Evolutionary conservation across 176 grass and related monocot genomes (phyloP), one percentile per base, ranked within the genome.

Genomic region (Dendrocalamus sinicus): DNA sequence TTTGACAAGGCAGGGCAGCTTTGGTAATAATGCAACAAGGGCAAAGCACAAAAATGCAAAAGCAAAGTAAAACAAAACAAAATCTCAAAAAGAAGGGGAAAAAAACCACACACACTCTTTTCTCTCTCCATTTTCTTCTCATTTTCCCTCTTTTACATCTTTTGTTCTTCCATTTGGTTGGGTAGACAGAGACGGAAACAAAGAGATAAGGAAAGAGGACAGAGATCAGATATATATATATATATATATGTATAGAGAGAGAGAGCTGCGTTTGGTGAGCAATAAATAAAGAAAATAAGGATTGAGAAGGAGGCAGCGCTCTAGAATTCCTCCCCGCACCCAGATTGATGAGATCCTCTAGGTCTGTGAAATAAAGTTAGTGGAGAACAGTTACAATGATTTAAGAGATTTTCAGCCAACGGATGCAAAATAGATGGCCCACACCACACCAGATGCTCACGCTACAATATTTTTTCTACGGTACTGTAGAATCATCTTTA

Each of bases 221-320:
- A 28, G 28, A 28, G 28, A n/a, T 28, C 1, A 28, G 0, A 28
- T 28, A 28, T 28, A 28, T 28, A 28, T 28, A 28, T 28, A 28
- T 28, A 28, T 28, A 28, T 28, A 28, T 28, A 28, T 28, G 1
- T 28, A 28, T 28, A 28, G 63, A 62, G 28, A 66, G 76, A 72
- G 76, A 79, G 40, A 47, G 71, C 4, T 73, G 89, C 87, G 86
- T 78, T 69, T 81, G 41, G 87, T 11, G 84, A 80, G 89, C 80
- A 94, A 92, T 89, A 96, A 93, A 93, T 92, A 91, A 71, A 84
- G 71, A 84, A 90, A 92, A 84, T 92, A 92, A 90, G 85, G 85
- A 90, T 87, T 12, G 84, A 88, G 87, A 12, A 48, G 47, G 89
- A 91, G 93, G 93, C 91, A 91, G 88, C 88, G 81, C 84, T 76